Percentiles rank a stretch among this genome's conserved stretches.
phyloP scores from a whole-genome alignment of 495 filamentous ascomycete species.

The Annulohypoxylon stygium region DNA sequence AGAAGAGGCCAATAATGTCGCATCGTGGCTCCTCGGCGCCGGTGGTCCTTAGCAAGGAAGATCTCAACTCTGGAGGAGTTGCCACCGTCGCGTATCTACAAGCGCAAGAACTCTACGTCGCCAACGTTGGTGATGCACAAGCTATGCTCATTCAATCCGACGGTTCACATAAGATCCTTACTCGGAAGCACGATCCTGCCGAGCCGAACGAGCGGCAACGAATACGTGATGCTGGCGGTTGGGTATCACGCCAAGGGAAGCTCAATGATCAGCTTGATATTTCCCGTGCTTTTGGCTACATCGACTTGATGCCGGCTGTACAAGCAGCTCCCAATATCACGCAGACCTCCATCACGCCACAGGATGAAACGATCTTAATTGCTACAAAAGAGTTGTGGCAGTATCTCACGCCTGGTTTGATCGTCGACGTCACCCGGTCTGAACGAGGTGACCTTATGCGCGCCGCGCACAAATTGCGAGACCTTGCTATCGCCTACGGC shows the following conservation, averaged over 20 bases:
- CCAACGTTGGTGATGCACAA: slow-evolving; percentile 95
- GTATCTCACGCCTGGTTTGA: slow-evolving; percentile 85
- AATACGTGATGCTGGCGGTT: slow-evolving; percentile 94
- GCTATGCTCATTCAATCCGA: slow-evolving; percentile 93
- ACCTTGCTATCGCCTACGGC: slow-evolving; percentile 95
- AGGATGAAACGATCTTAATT: slow-evolving; percentile 93
- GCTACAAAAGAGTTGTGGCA: slow-evolving; percentile 96
- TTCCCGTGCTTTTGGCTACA: slow-evolving; percentile 94
- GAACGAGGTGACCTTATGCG: slow-evolving; percentile 91
- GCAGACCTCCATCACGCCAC: slow-evolving; percentile 82
- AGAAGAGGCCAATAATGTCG: slow-evolving; percentile 72
- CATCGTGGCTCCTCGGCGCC: slow-evolving; percentile 78
- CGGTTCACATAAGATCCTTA: slow-evolving; percentile 81
- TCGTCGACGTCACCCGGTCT: slow-evolving; percentile 89
- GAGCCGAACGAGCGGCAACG: slow-evolving; percentile 84
- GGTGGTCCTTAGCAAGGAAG: slow-evolving; percentile 82
- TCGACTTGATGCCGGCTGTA: slow-evolving; percentile 90
- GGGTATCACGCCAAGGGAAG: slow-evolving; percentile 92
- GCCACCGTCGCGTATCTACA: slow-evolving; percentile 93
- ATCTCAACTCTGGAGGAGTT: slow-evolving; percentile 88
- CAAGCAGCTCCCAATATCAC: slow-evolving; percentile 90
- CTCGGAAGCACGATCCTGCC: slow-evolving; percentile 91
- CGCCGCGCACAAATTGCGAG: slow-evolving; percentile 93
- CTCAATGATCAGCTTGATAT: slow-evolving; percentile 92
- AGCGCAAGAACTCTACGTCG: slow-evolving; percentile 89